Percentiles rank a stretch among this genome's conserved stretches.
Conservation (phyloP, 2,329 filamentous ascomycete species). For the Penicillium sp. region DNA sequence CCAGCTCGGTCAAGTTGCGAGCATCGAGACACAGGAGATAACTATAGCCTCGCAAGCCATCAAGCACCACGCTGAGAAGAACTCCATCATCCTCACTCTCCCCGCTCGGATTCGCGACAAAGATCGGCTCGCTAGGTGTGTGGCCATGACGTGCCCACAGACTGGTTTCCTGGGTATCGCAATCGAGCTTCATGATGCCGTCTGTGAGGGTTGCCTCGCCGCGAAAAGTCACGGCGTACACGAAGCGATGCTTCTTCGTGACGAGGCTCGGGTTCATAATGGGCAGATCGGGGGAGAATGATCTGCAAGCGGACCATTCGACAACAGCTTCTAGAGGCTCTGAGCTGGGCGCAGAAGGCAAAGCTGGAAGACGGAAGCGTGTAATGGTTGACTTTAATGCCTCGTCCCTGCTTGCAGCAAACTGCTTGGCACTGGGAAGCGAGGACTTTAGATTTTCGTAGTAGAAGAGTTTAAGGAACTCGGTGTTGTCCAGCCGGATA, state of each 20-base stretch:
- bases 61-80: slow-evolving; percentile 50
- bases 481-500: slow-evolving; percentile 57
- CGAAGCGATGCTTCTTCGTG: slow-evolving; percentile 46
- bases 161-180: slow-evolving; percentile 36
- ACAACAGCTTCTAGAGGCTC: slow-evolving; percentile 16
- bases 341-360: slow-evolving; percentile 23
- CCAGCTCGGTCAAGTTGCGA: slow-evolving; percentile 46
- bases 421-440: slow-evolving; percentile 42
- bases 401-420: slow-evolving; percentile 32
- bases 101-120: slow-evolving; percentile 37
- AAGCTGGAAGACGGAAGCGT: slow-evolving; percentile 36
- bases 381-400: slow-evolving; percentile 22
- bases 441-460: slow-evolving; percentile 63
- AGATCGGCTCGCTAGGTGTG: slow-evolving; percentile 52
- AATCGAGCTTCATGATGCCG: slow-evolving; percentile 51
- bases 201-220: slow-evolving; percentile 49
- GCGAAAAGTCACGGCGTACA: slow-evolving; percentile 46
- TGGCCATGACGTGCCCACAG: slow-evolving; percentile 48
- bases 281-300: slow-evolving; percentile 44
- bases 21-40: slow-evolving; percentile 52
- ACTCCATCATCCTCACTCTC: slow-evolving; percentile 50
- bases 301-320: slow-evolving; percentile 26
- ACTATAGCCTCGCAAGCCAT: slow-evolving; percentile 48
- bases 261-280: slow-evolving; percentile 46
- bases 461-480: slow-evolving; percentile 63